Base-by-base conservation (phyloP, 805 yeast genomes). In the Yamadazyma laniorum region DNA sequence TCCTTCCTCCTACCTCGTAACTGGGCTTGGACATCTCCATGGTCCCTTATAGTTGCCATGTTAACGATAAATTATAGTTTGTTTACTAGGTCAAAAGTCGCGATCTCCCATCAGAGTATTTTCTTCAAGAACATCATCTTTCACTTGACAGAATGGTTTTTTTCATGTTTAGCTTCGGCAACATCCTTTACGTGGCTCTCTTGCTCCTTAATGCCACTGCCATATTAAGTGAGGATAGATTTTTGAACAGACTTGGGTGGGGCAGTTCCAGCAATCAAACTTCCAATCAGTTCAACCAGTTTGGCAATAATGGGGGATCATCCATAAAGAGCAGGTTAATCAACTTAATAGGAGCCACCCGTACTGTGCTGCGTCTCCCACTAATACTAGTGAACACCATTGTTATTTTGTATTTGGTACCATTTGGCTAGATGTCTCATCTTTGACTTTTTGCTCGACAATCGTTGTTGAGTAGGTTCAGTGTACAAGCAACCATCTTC, bases 141-240 rank as follows among this genome's bases (percentile, higher is more conserved):
- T n/a, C n/a, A n/a, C n/a, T n/a, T n/a, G n/a, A 7, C 23, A 41
- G 22, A 25, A 46, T 40, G 45, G 43, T 40, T n/a, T 19, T 35
- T 12, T 35, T 35, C 8, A 68, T 79, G 81, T 79, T 79, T 59
- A 84, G 85, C 13, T 59, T 79, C 29, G 83, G 84, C 8, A 77
- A 70, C 53, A 61, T 79, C 22, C 67, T 79, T 39, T 79, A 79
- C 50, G 78, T 75, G 39, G 61, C 71, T 17, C 58, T 78, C n/a
- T 67, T 85, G 26, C 61, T 84, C 40, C 74, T 84, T 33, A 85
- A 85, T 57, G 78, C 91, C 0, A 75, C 85, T 19, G 93, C 93
- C 0, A 82, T 85, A 25, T 71, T 85, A 36, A 83, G 84, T 55
- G 95, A 85, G 51, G 93, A 85, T 52, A 65, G 95, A 42, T 85